A percentile compares a stretch with the other conserved stretches of the same genome.
Evolutionary conservation across 1,284 basidiomycete species (phyloP).

Genomic region (Omphalotus olearius): DNA sequence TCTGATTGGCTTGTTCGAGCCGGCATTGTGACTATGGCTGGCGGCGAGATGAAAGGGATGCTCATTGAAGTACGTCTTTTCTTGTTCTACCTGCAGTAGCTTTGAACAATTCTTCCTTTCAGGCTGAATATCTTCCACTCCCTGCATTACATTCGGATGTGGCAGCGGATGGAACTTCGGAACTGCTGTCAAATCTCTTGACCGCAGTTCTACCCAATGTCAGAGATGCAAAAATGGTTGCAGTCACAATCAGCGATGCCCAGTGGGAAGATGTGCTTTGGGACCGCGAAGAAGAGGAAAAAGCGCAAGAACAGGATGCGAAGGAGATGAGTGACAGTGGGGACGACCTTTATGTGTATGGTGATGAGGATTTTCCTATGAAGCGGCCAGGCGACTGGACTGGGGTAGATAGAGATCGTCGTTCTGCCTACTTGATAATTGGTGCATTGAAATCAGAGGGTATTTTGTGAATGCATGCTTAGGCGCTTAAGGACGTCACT

Average conservation of each 20-base stretch:
- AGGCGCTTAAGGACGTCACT: background rate
- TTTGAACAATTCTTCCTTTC: background rate
- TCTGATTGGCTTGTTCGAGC: constrained; percentile 77
- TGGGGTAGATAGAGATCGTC: constrained; percentile 68
- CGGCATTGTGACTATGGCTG: constrained; percentile 70
- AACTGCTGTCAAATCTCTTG: constrained; percentile 66
- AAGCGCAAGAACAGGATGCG: constrained; percentile 19
- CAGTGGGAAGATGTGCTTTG: constrained; percentile 78
- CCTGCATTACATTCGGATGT: constrained; percentile 53
- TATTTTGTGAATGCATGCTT: constrained; percentile 38
- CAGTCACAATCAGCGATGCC: constrained; percentile 66
- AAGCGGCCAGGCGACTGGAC: constrained; percentile 61
- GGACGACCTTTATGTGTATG: constrained; percentile 49
- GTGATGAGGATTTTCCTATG: constrained; percentile 45
- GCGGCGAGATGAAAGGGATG: constrained; percentile 73
- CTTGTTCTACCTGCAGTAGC: background rate
- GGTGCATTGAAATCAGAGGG: constrained; percentile 69
- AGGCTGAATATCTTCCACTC: constrained; percentile 12
- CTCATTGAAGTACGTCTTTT: constrained; percentile 58
- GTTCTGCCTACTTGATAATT: constrained; percentile 74
- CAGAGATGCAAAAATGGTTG: constrained; percentile 63
- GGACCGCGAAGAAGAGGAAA: constrained; percentile 62
- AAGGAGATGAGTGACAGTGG: constrained; percentile 21
- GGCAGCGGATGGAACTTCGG: constrained; percentile 58
- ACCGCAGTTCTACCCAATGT: constrained; percentile 69